Evolutionary conservation across 495 filamentous ascomycete species (phyloP), one percentile per base, ranked within the genome.

Genomic region (Lichenothelia convexa): DNA sequence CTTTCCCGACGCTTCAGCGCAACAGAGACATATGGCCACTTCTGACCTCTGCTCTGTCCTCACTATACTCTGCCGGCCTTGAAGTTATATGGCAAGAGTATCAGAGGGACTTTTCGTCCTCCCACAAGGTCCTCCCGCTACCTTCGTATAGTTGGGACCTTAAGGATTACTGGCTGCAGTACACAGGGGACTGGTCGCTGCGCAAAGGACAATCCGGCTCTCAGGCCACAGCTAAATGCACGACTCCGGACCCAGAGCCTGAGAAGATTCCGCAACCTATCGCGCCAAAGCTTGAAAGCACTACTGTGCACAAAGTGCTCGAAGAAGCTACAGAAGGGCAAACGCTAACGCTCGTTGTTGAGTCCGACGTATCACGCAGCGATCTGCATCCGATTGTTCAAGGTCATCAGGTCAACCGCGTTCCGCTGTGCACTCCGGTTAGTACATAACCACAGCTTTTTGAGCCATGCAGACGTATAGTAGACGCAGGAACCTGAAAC

Each of bases 101-200:
- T 48, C 80, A 86, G 56, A 65, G 69, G 17, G 75, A 81, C 49
- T 87, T 81, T 48, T 53, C 53, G 30, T 44, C 60, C 6, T 66
- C 60, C 13, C 70, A 72, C 26, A 62, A 68, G 21, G 63, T 85
- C 9, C 55, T 89, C 1, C 57, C 68, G 12, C 65, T 89, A 2
- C 83, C 83, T 13, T 55, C 68, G 3, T 92, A 92, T 48, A 69
- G 67, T 7, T 92, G 75, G 59, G 78, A 89, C 40, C 55, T 73
- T 21, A 86, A 84, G 62, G 74, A 78, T 45, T 83, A 84, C 54
- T 89, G 83, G 83, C 68, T 86, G 16, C 63, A 74, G 9, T 86
- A 86, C 53, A 64, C 61, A 11, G 73, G 78, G 39, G 59, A 69
- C 43, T 71, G 63, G 53, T 64, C 50, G 21, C 47, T 71, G 17